Evolutionary conservation across 768 basidiomycete species (phyloP), one percentile per base, ranked within the genome.

Genomic region (Termitomyces sp.): DNA sequence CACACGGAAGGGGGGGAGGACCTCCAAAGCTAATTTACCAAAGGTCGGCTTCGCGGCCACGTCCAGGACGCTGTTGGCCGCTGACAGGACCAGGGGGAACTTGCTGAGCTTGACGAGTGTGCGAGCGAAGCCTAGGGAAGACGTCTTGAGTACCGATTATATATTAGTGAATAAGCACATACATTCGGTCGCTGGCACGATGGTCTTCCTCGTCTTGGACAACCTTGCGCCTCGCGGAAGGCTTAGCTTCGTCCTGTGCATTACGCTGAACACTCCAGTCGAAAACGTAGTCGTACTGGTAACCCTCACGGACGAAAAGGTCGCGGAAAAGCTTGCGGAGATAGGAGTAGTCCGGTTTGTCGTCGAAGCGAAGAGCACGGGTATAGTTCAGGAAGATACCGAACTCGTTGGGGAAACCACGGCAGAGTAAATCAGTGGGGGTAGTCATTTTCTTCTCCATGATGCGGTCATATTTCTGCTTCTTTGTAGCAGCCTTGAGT

Each of bases 361-460:
- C 97, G 68, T 99, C 97, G 73, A 99, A 99, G 67, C 96, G 93
- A 58, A 99, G 89, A 43, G 96, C 95, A 55, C 97, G 93, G 59
- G 95, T 96, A 76, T 98, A 99, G 78, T 98, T 99, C 67, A 99
- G 78, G 83, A 98, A 98, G 65, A 98, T 97, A 42, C 94, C 96
- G 62, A 98, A 97, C 76, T 99, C 97, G 78, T 94, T 95, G 60
- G 97, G 96, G 84, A 97, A 98, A n/a, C 93, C 94, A 63, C 96
- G 94, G 79, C 96, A 98, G 30, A 99, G 85, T 57, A 96, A 80
- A 70, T 98, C 94, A 50, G 92, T 95, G 14, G 94, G 92, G 0
- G 94, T 97, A 38, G 97, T 98, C 94, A 99, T 98, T 85, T 99
- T 99, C 85, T 99, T 99, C 78, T 99, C 97, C 97, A 99, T 99